Evolutionary conservation across 1,284 basidiomycete genomes (phyloP).

Genomic region (Leccinum pachyderme): DNA sequence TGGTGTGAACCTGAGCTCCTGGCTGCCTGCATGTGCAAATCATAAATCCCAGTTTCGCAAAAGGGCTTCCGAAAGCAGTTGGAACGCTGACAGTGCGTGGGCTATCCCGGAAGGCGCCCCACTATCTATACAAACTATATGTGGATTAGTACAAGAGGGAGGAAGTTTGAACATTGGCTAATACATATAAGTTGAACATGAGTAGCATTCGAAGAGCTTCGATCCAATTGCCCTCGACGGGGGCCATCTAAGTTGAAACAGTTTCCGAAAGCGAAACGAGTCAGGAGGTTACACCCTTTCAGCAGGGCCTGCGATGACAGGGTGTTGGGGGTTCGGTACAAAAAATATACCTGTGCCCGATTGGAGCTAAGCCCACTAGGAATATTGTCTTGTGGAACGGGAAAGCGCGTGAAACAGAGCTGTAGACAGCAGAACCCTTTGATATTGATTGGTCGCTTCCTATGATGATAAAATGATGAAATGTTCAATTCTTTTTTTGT

Average conservation of each 20-base stretch:
- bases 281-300: neutral
- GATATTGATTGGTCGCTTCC: neutral
- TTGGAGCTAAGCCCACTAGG: neutral
- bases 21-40: neutral
- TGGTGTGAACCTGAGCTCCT: neutral
- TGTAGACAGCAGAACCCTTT: neutral
- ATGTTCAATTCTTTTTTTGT: neutral
- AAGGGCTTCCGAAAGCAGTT: neutral
- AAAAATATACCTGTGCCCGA: neutral
- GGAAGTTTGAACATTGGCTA: neutral
- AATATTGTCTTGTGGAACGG: neutral
- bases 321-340: neutral
- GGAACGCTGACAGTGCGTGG: neutral
- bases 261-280: conserved; percentile 3
- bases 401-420: conserved; percentile 3
- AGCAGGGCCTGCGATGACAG: neutral
- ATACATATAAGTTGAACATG: neutral
- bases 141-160: conserved; percentile 12
- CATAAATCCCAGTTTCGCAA: neutral
- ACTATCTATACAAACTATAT: neutral
- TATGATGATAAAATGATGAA: neutral
- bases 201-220: neutral
- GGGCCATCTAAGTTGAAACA: conserved; percentile 3
- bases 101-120: neutral
- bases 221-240: neutral